Base-by-base conservation (phyloP, 345 rosid species). In the Firmiana major region DNA sequence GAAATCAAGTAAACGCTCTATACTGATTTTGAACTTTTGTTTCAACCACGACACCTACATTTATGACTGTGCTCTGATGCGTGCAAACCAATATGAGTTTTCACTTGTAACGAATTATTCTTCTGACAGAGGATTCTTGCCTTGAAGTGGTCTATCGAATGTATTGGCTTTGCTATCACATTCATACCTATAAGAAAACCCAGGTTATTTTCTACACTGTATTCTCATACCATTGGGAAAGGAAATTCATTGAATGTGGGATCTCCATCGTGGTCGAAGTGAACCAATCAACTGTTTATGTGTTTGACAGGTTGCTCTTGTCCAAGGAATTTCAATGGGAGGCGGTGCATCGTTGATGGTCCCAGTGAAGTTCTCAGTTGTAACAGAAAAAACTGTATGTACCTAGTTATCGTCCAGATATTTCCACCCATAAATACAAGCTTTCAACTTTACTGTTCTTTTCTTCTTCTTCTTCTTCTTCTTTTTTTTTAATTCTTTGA, bases 101-200 rank as follows among this genome's bases (percentile, higher is more conserved):
- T 75, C 7, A 49, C 60, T 71, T 63, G 69, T 31, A 54, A 59
- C 64, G 57, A 3, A 19, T 48, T 79, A 24, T 48, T 77, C 58
- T 79, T 82, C 28, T 38, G 69, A 78, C 92, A 93, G 99, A 85
- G 91, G 97, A 95, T 85, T 84, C 94, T 68, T 91, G 96, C 79
- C 89, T 93, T 68, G 97, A 92, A 78, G 98, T 90, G 54, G 98
- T 95, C 78, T 95, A 95, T 77, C 81, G 97, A 73, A 93, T 93
- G 98, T 95, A 93, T 80, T 95, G 98, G 99, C 96, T 95, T 72
- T 93, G 93, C 75, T 86, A 89, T 81, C 96, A 95, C 85, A 90
- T 95, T 76, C 99, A 93, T 76, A 86, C 93, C 60, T 95, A 92
- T 81, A 89, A 87, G 86, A 95, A 93, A 83, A 87, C 92, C 24